Evolutionary conservation across 2,329 filamentous ascomycete species (phyloP).

Genomic region (Diaporthe vexans): DNA sequence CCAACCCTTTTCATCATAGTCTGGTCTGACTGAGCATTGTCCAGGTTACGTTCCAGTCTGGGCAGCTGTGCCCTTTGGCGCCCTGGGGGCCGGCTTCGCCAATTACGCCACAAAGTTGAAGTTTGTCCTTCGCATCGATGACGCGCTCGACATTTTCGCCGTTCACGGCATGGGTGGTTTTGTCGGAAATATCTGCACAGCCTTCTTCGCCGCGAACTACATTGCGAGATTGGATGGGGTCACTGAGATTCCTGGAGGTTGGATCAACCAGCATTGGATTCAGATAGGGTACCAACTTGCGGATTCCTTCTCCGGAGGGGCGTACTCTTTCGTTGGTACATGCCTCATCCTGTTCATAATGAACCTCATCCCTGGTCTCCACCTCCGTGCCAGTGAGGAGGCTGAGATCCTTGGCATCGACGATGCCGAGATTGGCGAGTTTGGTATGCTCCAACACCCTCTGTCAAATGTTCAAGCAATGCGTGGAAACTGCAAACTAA

Average conservation of each 20-base stretch:
- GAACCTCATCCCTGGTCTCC: conserved; percentile 82
- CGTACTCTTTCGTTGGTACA: conserved; percentile 84
- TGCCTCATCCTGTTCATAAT: conserved; percentile 85
- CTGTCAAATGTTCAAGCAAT: too few relatives aligned
- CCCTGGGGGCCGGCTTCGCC: conserved; percentile 81
- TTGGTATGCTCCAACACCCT: conserved; percentile 53
- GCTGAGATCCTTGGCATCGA: conserved; percentile 89
- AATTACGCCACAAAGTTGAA: conserved; percentile 95
- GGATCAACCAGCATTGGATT: conserved; percentile 86
- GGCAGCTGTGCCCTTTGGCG: conserved; percentile 84
- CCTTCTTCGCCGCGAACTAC: conserved; percentile 87
- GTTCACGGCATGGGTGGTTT: conserved; percentile 85
- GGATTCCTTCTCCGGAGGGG: conserved; percentile 81
- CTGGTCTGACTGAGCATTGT: conserved; percentile 6
- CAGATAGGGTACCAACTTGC: conserved; percentile 88
- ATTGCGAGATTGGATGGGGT: conserved; percentile 84
- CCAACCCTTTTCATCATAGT: background rate
- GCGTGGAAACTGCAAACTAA: background rate
- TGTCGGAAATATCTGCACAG: conserved; percentile 84
- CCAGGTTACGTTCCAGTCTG: conserved; percentile 82
- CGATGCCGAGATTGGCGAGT: conserved; percentile 92
- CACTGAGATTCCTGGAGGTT: conserved; percentile 79
- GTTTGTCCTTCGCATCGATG: conserved; percentile 84
- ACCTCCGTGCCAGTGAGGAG: conserved; percentile 80
- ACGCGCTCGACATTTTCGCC: conserved; percentile 90